Base-by-base conservation (phyloP, 2,329 filamentous ascomycete genomes). In the Colletotrichum nymphaeae region DNA sequence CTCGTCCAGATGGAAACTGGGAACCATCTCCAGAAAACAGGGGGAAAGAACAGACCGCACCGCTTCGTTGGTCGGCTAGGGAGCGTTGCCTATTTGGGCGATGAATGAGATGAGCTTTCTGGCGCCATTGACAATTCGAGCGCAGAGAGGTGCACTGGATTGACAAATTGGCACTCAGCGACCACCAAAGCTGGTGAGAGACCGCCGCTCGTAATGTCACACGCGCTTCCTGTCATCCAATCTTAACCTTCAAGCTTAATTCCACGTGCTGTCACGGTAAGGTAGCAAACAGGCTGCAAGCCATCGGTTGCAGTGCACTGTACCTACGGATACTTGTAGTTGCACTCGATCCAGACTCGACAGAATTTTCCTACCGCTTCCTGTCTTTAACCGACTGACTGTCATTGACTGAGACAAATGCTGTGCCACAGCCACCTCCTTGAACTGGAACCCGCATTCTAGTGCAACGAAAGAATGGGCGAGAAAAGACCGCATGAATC, bases 221-320 rank as follows among this genome's bases (percentile, higher is more conserved):
- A 73, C 60, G 60, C 67, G 71, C 67, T 30, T 58, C 56, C 55
- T 63, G 62, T 73, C 71, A 62, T 71, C 71, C 67, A 73, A 71
- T 73, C 71, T 71, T 66, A 71, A 37, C 35, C 60, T 49, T 71
- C 71, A 65, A 71, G 71, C 71, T 73, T 73, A 73, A 57, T 71
- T 71, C 67, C 67, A 71, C 71, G 67, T 71, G 60, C 22, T 6
- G 30, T 3, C 28, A 52, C 49, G 16, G 28, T 35, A 24, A 24
- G 4, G 60, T 22, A 22, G 26, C 26, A 26, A 53, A 35, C 46
- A 30, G 28, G 46, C 7, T 19, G 24, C 22, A 14, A 14, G n/a
- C 26, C 9, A 22, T 35, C 32, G 32, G 28, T 52, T 52, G 42
- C 42, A 52, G 3, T 49, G 26, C 11, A 35, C 3, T 14, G 14